phyloP scores from a whole-genome alignment of 352 stramenopile genomes.

The Phytophthora pisi region DNA sequence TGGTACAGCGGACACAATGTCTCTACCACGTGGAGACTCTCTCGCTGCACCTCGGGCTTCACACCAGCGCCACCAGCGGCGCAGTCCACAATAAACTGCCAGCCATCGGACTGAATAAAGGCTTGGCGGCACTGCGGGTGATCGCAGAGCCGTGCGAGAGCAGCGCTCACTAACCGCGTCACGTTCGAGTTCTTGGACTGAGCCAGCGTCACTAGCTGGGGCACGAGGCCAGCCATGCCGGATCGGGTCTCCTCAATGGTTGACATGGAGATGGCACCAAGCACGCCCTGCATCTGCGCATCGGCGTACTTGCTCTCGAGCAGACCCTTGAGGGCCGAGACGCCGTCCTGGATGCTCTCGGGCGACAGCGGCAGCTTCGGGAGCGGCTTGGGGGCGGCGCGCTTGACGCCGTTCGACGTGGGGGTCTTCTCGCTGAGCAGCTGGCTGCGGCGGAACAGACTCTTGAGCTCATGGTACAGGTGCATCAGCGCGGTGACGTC shows the following conservation, averaged over 20 bases:
- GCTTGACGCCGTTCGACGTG: conserved; percentile 58
- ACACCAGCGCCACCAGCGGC: conserved; percentile 66
- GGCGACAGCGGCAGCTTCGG: conserved; percentile 54
- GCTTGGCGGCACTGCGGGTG: conserved; percentile 84
- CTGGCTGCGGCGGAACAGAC: conserved; percentile 76
- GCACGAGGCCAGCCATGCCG: conserved; percentile 71
- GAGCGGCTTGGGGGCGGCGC: conserved; percentile 66
- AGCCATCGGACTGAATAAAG: conserved; percentile 81
- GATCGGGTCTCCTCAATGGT: conserved; percentile 58
- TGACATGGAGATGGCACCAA: conserved; percentile 83
- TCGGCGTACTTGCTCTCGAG: conserved; percentile 81
- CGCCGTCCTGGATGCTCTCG: conserved; percentile 57
- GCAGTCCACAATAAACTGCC: conserved; percentile 85
- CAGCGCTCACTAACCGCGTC: conserved; percentile 67
- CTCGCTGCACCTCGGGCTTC: conserved; percentile 76
- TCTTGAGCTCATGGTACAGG: conserved; percentile 78
- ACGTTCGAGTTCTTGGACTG: conserved; percentile 71
- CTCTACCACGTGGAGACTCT: conserved; percentile 88
- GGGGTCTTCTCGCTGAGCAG: conserved; percentile 67
- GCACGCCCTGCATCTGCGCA: conserved; percentile 81
- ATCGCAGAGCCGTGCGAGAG: conserved; percentile 81
- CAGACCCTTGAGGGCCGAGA: conserved; percentile 70
- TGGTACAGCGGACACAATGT: conserved; percentile 84
- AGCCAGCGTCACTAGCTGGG: conserved; percentile 66
- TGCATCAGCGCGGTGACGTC: conserved; percentile 86